Base-by-base conservation (phyloP, 345 rosid species). In the Carallia brachiata region DNA sequence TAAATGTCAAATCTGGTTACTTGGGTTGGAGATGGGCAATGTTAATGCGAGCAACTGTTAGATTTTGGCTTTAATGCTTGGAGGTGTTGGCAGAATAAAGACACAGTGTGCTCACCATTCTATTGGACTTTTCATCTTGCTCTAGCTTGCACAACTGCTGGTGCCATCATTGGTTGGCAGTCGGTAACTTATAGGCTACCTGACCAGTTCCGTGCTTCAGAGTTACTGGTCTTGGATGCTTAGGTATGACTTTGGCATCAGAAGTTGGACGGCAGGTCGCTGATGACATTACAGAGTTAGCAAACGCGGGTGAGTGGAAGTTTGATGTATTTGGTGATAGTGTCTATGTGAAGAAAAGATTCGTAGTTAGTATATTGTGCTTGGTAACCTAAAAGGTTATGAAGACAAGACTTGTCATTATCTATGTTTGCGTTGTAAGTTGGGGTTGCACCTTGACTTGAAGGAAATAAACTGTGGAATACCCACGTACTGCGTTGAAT, bases 1-100 rank as follows among this genome's bases (percentile, higher is more conserved):
- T 63, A 63, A 83, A 71, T 77, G 81, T 80, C 76, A 72, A 70
- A 67, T 68, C 61, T 71, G 85, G 78, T 83, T 76, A 75, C 79
- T 23, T 71, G 76, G 81, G 77, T 56, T 68, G 85, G 82, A 73
- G 84, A 75, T 81, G 71, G 80, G 71, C 67, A 61, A 7, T 80
- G 75, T 82, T 72, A 71, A 65, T 70, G 74, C 19, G 84, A 80
- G 80, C 77, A 67, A 77, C 70, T 61, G 70, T 56, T 67, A 80
- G 78, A 72, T 76, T 69, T 70, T 32, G 70, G 76, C 66, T 65
- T 39, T 34, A 23, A 55, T 75, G 70, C 71, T 65, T 68, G 62
- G 54, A 57, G 70, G 80, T 64, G 63, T 74, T 56, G 73, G 68
- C 75, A 70, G 72, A 84, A 63, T 75, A 78, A 78, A 73, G 62